Evolutionary conservation across 345 rosid genomes (phyloP).

Genomic region (Zanthoxylum bungeanum): DNA sequence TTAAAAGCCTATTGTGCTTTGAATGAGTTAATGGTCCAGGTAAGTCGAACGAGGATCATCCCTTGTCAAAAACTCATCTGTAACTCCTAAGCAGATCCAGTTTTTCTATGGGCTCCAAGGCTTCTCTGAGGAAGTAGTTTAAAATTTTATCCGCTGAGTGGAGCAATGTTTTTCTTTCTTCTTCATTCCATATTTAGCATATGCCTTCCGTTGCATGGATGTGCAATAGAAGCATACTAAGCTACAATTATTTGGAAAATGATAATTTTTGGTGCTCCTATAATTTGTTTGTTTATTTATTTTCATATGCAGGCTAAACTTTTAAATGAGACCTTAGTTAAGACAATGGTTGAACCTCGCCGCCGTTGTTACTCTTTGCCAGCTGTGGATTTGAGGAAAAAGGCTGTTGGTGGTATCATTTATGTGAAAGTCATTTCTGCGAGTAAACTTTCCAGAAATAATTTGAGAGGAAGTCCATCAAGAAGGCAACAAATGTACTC

Average conservation of each 20-base stretch:
- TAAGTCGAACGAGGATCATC: background rate
- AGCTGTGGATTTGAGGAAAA: conserved; percentile 71
- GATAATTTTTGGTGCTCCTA: background rate
- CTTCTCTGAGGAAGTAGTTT: background rate
- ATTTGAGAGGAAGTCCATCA: conserved; percentile 60
- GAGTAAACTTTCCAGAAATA: conserved; percentile 50
- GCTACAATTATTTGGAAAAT: background rate
- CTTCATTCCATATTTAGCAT: background rate
- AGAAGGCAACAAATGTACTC: conserved; percentile 40
- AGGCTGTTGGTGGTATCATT: conserved; percentile 75
- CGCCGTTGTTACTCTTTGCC: conserved; percentile 80
- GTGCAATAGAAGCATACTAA: background rate
- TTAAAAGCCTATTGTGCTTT: conserved; percentile 1
- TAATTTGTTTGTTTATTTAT: background rate
- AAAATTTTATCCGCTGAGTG: background rate
- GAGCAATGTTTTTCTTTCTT: background rate
- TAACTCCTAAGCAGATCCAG: background rate
- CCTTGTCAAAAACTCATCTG: background rate
- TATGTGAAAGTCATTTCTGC: conserved; percentile 77
- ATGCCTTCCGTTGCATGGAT: background rate
- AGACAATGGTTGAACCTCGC: conserved; percentile 94
- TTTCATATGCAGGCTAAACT: conserved; percentile 57
- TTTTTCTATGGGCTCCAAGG: background rate
- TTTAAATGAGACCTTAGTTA: conserved; percentile 72
- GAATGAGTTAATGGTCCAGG: background rate